phyloP scores from a whole-genome alignment of 2,329 filamentous ascomycete genomes.

The Fusarium musae region DNA sequence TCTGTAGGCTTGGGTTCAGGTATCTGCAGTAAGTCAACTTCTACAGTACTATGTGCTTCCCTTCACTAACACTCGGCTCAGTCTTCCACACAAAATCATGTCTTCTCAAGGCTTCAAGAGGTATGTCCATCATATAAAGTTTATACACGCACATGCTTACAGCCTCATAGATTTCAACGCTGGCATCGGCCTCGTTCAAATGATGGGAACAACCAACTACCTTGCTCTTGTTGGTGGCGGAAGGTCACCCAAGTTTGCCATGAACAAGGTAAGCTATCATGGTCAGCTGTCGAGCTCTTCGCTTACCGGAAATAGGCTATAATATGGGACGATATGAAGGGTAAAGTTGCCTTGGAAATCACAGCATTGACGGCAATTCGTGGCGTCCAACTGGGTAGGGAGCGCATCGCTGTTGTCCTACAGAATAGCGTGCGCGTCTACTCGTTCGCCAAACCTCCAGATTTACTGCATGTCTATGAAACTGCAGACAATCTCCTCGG shows the following conservation, averaged over 20 bases:
- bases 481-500: constrained; percentile 87
- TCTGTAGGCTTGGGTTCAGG: constrained; percentile 87
- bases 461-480: constrained; percentile 79
- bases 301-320: constrained; percentile 66
- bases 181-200: constrained; percentile 83
- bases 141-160: background rate
- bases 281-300: background rate
- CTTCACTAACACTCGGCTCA: constrained; percentile 48
- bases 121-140: constrained; percentile 41
- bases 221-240: constrained; percentile 91
- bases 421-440: constrained; percentile 86
- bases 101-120: constrained; percentile 69
- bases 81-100: constrained; percentile 80
- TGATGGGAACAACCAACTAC: constrained; percentile 89
- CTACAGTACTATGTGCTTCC: background rate
- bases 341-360: constrained; percentile 78
- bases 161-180: constrained; percentile 75
- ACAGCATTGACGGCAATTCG: constrained; percentile 84
- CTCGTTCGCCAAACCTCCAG: constrained; percentile 77
- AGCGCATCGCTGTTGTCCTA: constrained; percentile 82
- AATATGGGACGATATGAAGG: constrained; percentile 90
- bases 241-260: constrained; percentile 83
- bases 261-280: constrained; percentile 74
- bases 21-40: constrained; percentile 74
- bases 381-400: constrained; percentile 79